A percentile compares a stretch with the other conserved stretches of the same genome.
Evolutionary conservation across 2,329 filamentous ascomycete species (phyloP).

Genomic region (Plectosphaerella plurivora): DNA sequence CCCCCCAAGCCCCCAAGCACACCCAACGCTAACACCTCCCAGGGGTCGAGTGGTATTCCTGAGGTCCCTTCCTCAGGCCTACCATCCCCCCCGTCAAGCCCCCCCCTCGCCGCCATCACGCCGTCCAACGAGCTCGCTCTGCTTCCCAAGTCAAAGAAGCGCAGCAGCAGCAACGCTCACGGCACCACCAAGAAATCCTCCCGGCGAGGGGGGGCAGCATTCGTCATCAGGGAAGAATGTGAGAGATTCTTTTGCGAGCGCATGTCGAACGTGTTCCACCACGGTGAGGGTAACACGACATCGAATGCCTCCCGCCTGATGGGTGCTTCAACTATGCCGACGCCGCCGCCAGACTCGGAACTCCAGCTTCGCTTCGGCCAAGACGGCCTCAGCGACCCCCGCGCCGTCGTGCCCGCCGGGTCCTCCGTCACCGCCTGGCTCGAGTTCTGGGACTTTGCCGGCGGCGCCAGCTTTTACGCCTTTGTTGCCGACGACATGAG

Average conservation of each 20-base stretch:
- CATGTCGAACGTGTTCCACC: constrained; percentile 81
- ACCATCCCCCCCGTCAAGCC: constrained; percentile 81
- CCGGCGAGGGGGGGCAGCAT: constrained; percentile 86
- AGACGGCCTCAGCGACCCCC: constrained; percentile 13
- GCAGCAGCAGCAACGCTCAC: constrained; percentile 29
- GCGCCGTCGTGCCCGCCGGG: constrained; percentile 12
- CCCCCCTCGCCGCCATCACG: constrained; percentile 76
- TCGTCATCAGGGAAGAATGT: constrained; percentile 98
- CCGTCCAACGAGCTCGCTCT: constrained; percentile 64
- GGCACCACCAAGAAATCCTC: constrained; percentile 26
- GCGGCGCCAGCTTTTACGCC: constrained; percentile 78
- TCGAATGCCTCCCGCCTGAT: constrained; percentile 80
- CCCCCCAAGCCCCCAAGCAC: not conserved
- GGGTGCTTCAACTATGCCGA: constrained; percentile 61
- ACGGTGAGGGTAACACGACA: constrained; percentile 83
- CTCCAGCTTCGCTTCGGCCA: constrained; percentile 19
- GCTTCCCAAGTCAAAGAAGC: constrained; percentile 45
- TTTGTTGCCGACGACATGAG: constrained; percentile 70
- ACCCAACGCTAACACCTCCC: constrained; percentile 6
- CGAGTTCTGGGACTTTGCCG: constrained; percentile 81
- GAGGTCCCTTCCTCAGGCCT: constrained; percentile 82
- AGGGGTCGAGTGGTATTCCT: constrained; percentile 93
- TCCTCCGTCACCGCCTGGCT: constrained; percentile 57
- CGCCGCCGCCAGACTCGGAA: constrained; percentile 48
- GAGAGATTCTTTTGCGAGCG: constrained; percentile 99